phyloP scores from a whole-genome alignment of 352 stramenopile genomes.

The Halophytophthora polymorphica region DNA sequence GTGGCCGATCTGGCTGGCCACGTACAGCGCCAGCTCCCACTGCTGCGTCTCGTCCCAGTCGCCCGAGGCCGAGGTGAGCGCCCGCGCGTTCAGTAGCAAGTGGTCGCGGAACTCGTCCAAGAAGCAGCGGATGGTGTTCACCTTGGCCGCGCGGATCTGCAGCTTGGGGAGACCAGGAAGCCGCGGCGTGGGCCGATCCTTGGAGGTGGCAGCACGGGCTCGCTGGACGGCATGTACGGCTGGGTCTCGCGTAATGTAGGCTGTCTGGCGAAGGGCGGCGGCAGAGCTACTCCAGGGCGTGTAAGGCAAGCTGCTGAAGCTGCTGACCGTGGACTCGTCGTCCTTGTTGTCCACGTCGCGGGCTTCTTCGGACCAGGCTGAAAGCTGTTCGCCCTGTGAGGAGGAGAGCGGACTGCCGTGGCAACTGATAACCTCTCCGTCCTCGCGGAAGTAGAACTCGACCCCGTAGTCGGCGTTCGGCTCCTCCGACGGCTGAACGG shows the following conservation, averaged over 20 bases:
- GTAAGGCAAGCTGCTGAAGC: too few relatives aligned
- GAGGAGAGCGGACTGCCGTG: slow-evolving; percentile 1
- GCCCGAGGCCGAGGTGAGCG: slow-evolving; percentile 13
- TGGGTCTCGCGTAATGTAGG: slow-evolving; percentile 19
- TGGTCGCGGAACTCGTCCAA: slow-evolving; percentile 50
- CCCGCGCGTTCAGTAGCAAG: slow-evolving; percentile 32
- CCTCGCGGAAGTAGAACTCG: slow-evolving; percentile 19
- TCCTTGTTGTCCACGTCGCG: not conserved
- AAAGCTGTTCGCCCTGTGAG: slow-evolving; percentile 8
- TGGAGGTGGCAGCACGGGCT: slow-evolving; percentile 1
- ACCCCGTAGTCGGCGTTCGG: slow-evolving; percentile 1
- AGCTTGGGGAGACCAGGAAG: slow-evolving; percentile 36
- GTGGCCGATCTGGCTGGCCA: slow-evolving; percentile 49
- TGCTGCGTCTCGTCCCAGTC: slow-evolving; percentile 28
- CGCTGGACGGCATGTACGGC: slow-evolving; percentile 5
- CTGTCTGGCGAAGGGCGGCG: slow-evolving; percentile 1
- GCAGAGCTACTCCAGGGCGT: too few relatives aligned
- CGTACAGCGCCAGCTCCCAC: slow-evolving; percentile 53
- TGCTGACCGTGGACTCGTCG: too few relatives aligned
- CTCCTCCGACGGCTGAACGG: slow-evolving; percentile 1
- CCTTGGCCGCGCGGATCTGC: slow-evolving; percentile 24
- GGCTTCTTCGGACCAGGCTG: not conserved
- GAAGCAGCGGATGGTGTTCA: slow-evolving; percentile 35
- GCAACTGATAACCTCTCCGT: slow-evolving; percentile 4
- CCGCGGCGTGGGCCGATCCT: slow-evolving; percentile 13